phyloP scores from a whole-genome alignment of 2,329 filamentous ascomycete genomes.

The Neodidymelliopsis sp. region DNA sequence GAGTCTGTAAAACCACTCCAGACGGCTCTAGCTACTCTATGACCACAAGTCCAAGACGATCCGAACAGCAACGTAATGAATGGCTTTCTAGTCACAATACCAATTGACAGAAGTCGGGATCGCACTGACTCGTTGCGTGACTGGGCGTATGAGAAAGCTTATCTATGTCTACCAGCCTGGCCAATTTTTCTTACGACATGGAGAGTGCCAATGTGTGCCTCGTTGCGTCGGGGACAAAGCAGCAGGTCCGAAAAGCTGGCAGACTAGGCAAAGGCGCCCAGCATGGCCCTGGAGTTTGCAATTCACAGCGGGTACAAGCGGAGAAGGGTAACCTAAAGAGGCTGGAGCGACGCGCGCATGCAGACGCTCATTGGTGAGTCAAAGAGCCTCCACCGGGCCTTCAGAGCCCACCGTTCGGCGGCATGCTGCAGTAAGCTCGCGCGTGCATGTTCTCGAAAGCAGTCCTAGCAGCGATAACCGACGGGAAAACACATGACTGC shows the following conservation, averaged over 20 bases:
- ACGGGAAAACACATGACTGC: constrained; percentile 19
- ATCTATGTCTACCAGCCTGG: constrained; percentile 8
- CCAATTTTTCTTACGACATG: not conserved
- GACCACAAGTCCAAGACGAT: too few species aligned
- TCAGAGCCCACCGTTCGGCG: constrained; percentile 19
- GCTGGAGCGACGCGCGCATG: constrained; percentile 6
- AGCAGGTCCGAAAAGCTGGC: constrained; percentile 14
- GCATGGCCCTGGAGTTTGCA: constrained; percentile 11
- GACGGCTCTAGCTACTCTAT: too few species aligned
- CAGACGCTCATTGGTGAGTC: constrained; percentile 10
- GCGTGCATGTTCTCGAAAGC: constrained; percentile 6
- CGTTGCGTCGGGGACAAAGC: constrained; percentile 15
- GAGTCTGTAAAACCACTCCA: too few species aligned
- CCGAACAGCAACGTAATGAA: too few species aligned
- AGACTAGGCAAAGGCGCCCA: constrained; percentile 9
- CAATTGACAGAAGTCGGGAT: too few species aligned
- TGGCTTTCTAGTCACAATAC: too few species aligned
- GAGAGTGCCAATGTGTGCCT: not conserved
- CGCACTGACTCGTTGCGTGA: too few species aligned
- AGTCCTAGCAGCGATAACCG: constrained; percentile 18
- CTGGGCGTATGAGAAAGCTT: too few species aligned
- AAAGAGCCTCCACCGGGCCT: constrained; percentile 6
- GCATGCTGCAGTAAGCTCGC: constrained; percentile 27
- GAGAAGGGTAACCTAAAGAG: constrained; percentile 19
- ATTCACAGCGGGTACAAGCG: constrained; percentile 18